phyloP scores from a whole-genome alignment of 208 protist genomes.

The Trypanosoma brucei region DNA sequence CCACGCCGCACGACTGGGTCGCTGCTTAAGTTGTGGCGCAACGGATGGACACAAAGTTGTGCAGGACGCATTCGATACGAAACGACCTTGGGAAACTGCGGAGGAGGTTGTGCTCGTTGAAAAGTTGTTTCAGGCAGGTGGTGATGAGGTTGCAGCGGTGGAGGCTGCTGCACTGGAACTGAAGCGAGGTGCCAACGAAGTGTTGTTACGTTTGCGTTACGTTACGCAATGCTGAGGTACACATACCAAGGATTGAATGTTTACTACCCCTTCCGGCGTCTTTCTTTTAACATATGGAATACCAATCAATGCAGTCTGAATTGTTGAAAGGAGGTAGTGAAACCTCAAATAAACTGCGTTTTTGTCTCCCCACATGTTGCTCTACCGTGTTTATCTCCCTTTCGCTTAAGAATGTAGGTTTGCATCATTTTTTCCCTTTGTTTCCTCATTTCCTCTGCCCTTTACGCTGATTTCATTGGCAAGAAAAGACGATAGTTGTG shows the following conservation, averaged over 20 bases:
- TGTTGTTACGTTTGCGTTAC: conserved; percentile 7
- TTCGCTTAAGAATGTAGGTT: no score
- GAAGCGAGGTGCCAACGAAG: conserved; percentile 29
- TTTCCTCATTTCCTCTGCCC: conserved; percentile 17
- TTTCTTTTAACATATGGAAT: no score
- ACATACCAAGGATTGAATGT: background rate
- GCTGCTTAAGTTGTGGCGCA: conserved; percentile 53
- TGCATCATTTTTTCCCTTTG: conserved; percentile 21
- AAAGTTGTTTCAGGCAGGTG: conserved; percentile 35
- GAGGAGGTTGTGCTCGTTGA: conserved; percentile 46
- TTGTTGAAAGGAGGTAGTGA: no score
- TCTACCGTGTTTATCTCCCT: background rate
- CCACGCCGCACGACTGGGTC: conserved; percentile 26
- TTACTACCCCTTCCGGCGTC: background rate
- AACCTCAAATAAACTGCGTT: background rate
- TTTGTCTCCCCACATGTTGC: background rate
- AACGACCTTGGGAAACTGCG: conserved; percentile 36
- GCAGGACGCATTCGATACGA: conserved; percentile 33
- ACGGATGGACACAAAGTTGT: conserved; percentile 58
- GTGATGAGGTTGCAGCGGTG: conserved; percentile 68
- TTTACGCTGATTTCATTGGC: background rate
- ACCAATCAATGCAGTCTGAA: no score
- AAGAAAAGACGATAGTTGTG: no score
- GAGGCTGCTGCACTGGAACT: conserved; percentile 37
- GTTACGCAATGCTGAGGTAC: background rate